A percentile compares a stretch with the other conserved stretches of the same genome.
phyloP scores from a whole-genome alignment of 257 asterid genomes.

The Plantago major region DNA sequence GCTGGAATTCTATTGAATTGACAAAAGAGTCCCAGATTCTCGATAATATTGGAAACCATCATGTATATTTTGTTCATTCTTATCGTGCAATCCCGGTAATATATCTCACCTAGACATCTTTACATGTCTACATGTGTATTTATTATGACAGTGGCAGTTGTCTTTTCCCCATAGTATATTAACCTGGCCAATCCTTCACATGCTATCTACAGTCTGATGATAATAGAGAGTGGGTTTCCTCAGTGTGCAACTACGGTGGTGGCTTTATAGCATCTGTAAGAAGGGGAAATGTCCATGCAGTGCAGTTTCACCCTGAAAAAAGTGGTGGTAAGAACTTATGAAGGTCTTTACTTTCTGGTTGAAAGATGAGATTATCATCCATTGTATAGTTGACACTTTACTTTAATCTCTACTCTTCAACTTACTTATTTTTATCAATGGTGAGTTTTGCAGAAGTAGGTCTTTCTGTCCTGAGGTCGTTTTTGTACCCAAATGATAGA shows the following conservation, averaged over 20 bases:
- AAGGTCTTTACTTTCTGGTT: constrained; percentile 2
- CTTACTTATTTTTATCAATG: constrained; percentile 7
- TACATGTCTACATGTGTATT: constrained; percentile 7
- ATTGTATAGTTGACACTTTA: background rate
- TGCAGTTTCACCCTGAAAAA: constrained; percentile 97
- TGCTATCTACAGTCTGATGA: constrained; percentile 56
- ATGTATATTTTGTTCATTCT: constrained; percentile 96
- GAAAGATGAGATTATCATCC: background rate
- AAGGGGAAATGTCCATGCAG: constrained; percentile 91
- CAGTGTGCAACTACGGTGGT: constrained; percentile 78
- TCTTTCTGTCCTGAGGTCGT: constrained; percentile 79
- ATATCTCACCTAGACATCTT: constrained; percentile 15
- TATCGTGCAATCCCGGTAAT: constrained; percentile 88
- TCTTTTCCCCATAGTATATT: constrained; percentile 17
- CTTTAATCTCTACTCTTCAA: constrained; percentile 4
- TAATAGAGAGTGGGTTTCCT: constrained; percentile 82
- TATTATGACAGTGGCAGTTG: background rate
- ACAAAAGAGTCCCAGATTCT: constrained; percentile 55
- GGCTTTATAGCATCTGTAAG: constrained; percentile 77
- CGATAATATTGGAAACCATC: constrained; percentile 73
- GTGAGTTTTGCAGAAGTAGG: constrained; percentile 67
- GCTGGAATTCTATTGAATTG: constrained; percentile 83
- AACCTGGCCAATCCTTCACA: constrained; percentile 21
- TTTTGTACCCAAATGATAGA: constrained; percentile 55
- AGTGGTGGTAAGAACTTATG: constrained; percentile 68